These are phyloP conservation scores for Butyriboletus loyo DNA, from an alignment of 768 basidiomycete genomes.

Conservation along the genomic window DNA sequence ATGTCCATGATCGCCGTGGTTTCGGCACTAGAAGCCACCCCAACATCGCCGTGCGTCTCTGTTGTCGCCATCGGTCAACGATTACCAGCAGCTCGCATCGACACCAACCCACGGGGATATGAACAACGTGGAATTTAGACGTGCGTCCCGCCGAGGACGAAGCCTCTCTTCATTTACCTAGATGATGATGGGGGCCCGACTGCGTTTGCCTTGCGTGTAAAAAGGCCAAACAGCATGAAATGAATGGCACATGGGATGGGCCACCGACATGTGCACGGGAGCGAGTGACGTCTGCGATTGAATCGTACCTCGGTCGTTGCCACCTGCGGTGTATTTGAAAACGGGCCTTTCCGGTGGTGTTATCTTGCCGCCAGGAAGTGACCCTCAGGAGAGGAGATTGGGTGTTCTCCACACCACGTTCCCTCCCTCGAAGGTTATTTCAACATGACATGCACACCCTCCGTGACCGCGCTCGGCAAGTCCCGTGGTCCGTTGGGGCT, in stretches of 20 bases:
- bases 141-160: conserved; percentile 11
- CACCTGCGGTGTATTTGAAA: conserved; percentile 20
- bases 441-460: conserved; percentile 6
- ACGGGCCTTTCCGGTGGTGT: conserved; percentile 15
- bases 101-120: conserved; percentile 10
- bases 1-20: conserved; percentile 15
- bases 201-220: background rate
- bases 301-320: conserved; percentile 2
- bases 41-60: conserved; percentile 11
- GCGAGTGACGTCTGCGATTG: conserved; percentile 24
- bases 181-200: background rate
- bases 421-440: conserved; percentile 31
- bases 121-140: conserved; percentile 5
- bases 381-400: conserved; percentile 6
- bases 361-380: conserved; percentile 17
- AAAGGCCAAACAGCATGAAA: conserved; percentile 5
- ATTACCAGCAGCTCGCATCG: conserved; percentile 5
- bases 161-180: conserved; percentile 6
- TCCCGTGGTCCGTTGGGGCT: conserved; percentile 16
- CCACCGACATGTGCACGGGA: conserved; percentile 13
- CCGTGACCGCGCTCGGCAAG: conserved; percentile 16
- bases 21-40: background rate
- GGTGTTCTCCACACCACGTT: conserved; percentile 31
- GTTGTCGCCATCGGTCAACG: background rate
- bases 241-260: conserved; percentile 27